These are phyloP conservation scores for Scedosporium apiospermum DNA, from an alignment of 2,329 filamentous ascomycete species.

Conservation along the genomic window DNA sequence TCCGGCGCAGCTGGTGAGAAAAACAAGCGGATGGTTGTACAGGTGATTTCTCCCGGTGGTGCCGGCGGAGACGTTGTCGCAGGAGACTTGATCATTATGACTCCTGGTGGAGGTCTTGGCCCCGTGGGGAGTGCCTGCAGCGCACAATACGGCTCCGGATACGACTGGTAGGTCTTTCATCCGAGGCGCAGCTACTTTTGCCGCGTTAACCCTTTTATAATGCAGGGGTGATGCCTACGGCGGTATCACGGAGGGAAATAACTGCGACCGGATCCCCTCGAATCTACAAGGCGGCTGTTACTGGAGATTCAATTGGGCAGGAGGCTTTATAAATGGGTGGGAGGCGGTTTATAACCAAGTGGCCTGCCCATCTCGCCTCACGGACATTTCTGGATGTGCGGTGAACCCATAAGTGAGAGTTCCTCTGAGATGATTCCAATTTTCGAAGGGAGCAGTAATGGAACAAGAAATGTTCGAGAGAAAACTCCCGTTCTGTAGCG, in stretches of 20 bases:
- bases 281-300: conserved; percentile 7
- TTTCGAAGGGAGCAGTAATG: no score
- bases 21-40: conserved; percentile 14
- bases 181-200: background rate
- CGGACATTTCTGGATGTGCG: conserved; percentile 1
- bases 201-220: background rate
- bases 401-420: background rate
- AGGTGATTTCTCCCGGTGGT: conserved; percentile 12
- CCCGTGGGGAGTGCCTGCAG: conserved; percentile 9
- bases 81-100: conserved; percentile 13
- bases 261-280: conserved; percentile 3
- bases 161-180: conserved; percentile 9
- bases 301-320: conserved; percentile 7
- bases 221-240: background rate
- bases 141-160: conserved; percentile 11
- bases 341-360: background rate
- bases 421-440: no score
- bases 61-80: conserved; percentile 9
- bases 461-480: no score
- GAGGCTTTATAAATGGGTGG: conserved; percentile 5
- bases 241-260: background rate
- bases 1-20: conserved; percentile 9
- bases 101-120: conserved; percentile 12
- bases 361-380: conserved; percentile 1
- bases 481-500: no score